Conservation (phyloP, 2,329 filamentous ascomycete species). For the Blastomyces emzantsi region DNA sequence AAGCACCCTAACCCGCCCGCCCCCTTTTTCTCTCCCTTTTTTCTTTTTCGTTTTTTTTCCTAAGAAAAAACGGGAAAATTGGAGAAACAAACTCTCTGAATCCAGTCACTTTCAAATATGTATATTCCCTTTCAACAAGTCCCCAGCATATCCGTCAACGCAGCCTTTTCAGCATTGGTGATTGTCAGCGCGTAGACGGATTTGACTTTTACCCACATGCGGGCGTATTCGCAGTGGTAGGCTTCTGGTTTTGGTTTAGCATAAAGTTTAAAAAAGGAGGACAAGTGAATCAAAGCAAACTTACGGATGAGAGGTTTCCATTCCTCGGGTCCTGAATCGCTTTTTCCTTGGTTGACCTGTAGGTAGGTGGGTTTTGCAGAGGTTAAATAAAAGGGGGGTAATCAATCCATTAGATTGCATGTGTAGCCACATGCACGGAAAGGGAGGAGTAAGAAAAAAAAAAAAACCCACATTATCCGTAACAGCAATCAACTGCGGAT, state of each 20-base stretch:
- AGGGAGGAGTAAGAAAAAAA: background rate
- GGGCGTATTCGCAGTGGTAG: slow-evolving; percentile 72
- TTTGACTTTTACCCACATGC: slow-evolving; percentile 72
- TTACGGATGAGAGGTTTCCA: slow-evolving; percentile 64
- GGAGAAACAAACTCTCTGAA: too few relatives aligned
- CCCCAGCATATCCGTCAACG: slow-evolving; percentile 55
- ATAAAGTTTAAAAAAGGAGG: slow-evolving; percentile 12
- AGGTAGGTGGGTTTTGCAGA: background rate
- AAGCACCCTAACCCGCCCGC: too few relatives aligned
- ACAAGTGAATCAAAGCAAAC: slow-evolving; percentile 15
- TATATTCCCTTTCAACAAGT: slow-evolving; percentile 44
- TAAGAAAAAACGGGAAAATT: too few relatives aligned
- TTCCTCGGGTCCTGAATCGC: slow-evolving; percentile 62
- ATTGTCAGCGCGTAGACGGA: slow-evolving; percentile 59
- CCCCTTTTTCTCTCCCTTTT: too few relatives aligned
- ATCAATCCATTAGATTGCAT: too few relatives aligned
- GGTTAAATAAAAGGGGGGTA: background rate
- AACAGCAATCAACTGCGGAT: slow-evolving; percentile 70
- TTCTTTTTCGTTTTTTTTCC: too few relatives aligned
- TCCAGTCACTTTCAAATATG: too few relatives aligned
- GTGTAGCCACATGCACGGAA: too few relatives aligned
- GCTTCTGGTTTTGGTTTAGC: slow-evolving; percentile 27
- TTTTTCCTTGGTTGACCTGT: slow-evolving; percentile 59
- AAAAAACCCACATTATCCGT: slow-evolving; percentile 49
- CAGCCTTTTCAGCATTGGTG: slow-evolving; percentile 62